These are phyloP conservation scores for Plasmodium berghei DNA, from an alignment of 169 alveolate species.

Conservation along the genomic window DNA sequence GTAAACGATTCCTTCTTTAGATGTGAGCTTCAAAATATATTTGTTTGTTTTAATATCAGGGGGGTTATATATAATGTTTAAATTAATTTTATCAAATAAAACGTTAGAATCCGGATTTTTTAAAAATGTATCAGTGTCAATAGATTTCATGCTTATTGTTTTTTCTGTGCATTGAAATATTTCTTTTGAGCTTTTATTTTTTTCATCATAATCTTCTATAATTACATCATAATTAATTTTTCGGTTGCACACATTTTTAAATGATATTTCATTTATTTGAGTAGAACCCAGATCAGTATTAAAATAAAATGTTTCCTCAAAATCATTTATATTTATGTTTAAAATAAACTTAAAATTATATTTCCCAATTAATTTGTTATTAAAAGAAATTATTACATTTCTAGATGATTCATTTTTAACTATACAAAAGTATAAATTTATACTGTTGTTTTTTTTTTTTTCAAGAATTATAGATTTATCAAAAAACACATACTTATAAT, in stretches of 20 bases:
- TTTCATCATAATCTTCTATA: slow-evolving; percentile 74
- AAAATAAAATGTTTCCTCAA: slow-evolving; percentile 70
- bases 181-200: slow-evolving; percentile 42
- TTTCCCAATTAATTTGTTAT: slow-evolving; percentile 33
- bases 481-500: slow-evolving; percentile 57
- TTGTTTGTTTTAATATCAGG: slow-evolving; percentile 42
- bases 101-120: slow-evolving; percentile 35
- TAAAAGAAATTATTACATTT: slow-evolving; percentile 52
- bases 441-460: slow-evolving; percentile 44
- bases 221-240: slow-evolving; percentile 74
- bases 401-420: slow-evolving; percentile 38
- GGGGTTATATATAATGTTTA: slow-evolving; percentile 61
- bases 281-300: slow-evolving; percentile 70
- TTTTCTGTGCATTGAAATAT: slow-evolving; percentile 63
- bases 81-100: slow-evolving; percentile 45
- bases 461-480: slow-evolving; percentile 49
- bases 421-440: slow-evolving; percentile 57
- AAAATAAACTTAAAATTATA: slow-evolving; percentile 70
- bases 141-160: slow-evolving; percentile 41
- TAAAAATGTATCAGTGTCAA: slow-evolving; percentile 59
- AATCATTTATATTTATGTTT: slow-evolving; percentile 40
- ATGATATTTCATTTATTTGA: slow-evolving; percentile 71
- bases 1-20: slow-evolving; percentile 70
- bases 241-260: slow-evolving; percentile 68
- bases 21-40: slow-evolving; percentile 48